Evolutionary conservation across 352 stramenopile genomes (phyloP), one percentile per base, ranked within the genome.

Genomic region (Globisporangium ultimum): DNA sequence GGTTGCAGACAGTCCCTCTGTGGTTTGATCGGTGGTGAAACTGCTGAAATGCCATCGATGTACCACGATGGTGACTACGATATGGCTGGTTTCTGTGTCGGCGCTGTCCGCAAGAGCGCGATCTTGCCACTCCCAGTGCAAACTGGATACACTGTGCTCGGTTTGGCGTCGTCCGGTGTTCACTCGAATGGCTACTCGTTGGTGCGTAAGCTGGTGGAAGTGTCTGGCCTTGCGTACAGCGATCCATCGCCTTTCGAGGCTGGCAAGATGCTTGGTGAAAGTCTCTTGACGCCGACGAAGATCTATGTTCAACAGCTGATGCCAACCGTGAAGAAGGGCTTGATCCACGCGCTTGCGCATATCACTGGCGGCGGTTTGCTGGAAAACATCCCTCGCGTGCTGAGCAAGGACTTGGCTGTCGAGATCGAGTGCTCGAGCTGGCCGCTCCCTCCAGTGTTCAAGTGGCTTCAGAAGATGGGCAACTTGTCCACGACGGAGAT

Each of bases 161-260:
- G 96, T 60, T 70, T 99, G 58, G 71, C 92, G 17, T 99, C 96
- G 47, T 98, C 89, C 48, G 97, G 97, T 48, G 87, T 99, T 36
- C 97, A 99, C 80, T 99, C 96, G 71, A 99, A 99, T 80, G 97
- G 97, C 13, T 99, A 98, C 81, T 99, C 95, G 64, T 79, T 99
- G 21, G 97, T 99, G 53, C 84, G 97, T 54, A 99, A 98, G 72
- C 80, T 98, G 13, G 84, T 99, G 15, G 93, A 98, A 9, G 84
- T 96, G 43, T 96, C 94, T 22, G 79, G 80, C n/a, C 68, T 93
- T 18, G 59, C 67, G 42, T 95, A 95, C 75, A 89, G 71, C 57
- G 77, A 89, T 59, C 73, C 80, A 53, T 89, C 75, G 15, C 85
- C 88, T 46, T 96, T 93, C 52, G 83, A 85, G 56, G 60, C 72